phyloP scores from a whole-genome alignment of 805 yeast species.

The Starmerella sirachaensis region DNA sequence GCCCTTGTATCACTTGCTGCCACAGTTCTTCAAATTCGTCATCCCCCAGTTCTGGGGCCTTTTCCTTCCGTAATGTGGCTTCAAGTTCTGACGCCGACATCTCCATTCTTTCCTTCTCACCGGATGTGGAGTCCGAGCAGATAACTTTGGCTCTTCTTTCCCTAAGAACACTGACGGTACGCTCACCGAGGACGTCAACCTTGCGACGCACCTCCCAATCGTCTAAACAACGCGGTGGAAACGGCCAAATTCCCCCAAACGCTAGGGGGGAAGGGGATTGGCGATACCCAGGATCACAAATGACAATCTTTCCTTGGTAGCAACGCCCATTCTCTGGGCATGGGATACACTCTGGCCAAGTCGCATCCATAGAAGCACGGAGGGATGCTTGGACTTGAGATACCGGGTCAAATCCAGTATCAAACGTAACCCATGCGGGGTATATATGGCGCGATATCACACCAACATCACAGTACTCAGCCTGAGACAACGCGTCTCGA shows the following conservation, averaged over 20 bases:
- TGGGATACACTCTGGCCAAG: slow-evolving; percentile 39
- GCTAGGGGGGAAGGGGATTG: slow-evolving; percentile 42
- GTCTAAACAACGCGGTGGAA: slow-evolving; percentile 54
- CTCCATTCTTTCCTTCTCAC: slow-evolving; percentile 26
- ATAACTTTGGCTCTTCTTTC: slow-evolving; percentile 51
- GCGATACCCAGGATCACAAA: slow-evolving; percentile 60
- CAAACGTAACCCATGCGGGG: slow-evolving; percentile 15
- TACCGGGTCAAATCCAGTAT: slow-evolving; percentile 4
- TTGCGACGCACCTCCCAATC: slow-evolving; percentile 63
- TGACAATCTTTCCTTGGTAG: slow-evolving; percentile 43
- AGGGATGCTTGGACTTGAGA: slow-evolving; percentile 6
- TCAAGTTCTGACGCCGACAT: slow-evolving; percentile 30
- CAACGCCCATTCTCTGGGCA: slow-evolving; percentile 82
- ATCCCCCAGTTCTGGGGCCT: slow-evolving; percentile 25
- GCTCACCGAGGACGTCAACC: slow-evolving; percentile 51
- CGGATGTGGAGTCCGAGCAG: slow-evolving; percentile 30
- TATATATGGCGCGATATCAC: slow-evolving; percentile 5
- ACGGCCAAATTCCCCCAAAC: slow-evolving; percentile 46
- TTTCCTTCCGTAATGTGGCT: slow-evolving; percentile 18
- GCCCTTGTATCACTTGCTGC: slow-evolving; percentile 44
- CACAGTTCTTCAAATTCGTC: slow-evolving; percentile 69
- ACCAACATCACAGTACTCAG: slow-evolving; percentile 19
- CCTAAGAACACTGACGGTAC: slow-evolving; percentile 54
- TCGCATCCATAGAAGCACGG: slow-evolving; percentile 14
- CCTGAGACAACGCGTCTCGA: slow-evolving; percentile 6